Conservation (phyloP, 371 early-diverging fungal genomes). For the Mortierella sp. region DNA sequence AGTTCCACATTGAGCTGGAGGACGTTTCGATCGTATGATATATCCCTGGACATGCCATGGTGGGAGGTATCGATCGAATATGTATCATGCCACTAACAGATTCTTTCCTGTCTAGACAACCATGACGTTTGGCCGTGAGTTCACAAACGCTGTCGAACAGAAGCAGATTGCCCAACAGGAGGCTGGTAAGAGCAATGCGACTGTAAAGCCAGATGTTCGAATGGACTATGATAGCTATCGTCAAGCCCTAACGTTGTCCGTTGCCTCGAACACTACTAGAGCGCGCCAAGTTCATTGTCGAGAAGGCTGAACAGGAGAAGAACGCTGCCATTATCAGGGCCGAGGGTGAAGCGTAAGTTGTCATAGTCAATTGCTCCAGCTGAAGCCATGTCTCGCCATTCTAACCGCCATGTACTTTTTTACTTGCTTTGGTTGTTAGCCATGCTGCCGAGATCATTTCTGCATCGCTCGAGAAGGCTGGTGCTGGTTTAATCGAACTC, state of each 20-base stretch:
- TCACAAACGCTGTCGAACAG: slow-evolving; percentile 83
- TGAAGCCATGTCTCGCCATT: no score
- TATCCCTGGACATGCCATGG: no score
- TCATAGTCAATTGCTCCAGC: background rate
- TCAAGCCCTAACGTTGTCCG: background rate
- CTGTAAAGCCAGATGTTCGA: background rate
- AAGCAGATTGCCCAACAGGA: slow-evolving; percentile 97
- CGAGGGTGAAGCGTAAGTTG: slow-evolving; percentile 91
- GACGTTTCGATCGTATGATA: slow-evolving; percentile 94
- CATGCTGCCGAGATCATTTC: slow-evolving; percentile 90
- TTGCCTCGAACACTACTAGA: slow-evolving; percentile 23
- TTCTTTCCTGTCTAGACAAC: slow-evolving; percentile 53
- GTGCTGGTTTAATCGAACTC: slow-evolving; percentile 92
- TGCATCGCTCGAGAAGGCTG: slow-evolving; percentile 88
- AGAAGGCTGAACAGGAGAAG: slow-evolving; percentile 97
- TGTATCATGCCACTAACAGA: no score
- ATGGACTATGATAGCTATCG: background rate
- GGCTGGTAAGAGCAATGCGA: slow-evolving; percentile 91
- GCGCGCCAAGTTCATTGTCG: slow-evolving; percentile 55
- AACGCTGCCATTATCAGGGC: slow-evolving; percentile 97
- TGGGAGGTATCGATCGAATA: no score
- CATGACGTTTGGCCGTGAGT: slow-evolving; percentile 86
- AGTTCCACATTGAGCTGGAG: slow-evolving; percentile 95
- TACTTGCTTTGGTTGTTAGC: slow-evolving; percentile 11
- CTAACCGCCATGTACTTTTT: no score